Base-by-base conservation (phyloP, 2,329 filamentous ascomycete genomes). In the Alternaria arborescens region DNA sequence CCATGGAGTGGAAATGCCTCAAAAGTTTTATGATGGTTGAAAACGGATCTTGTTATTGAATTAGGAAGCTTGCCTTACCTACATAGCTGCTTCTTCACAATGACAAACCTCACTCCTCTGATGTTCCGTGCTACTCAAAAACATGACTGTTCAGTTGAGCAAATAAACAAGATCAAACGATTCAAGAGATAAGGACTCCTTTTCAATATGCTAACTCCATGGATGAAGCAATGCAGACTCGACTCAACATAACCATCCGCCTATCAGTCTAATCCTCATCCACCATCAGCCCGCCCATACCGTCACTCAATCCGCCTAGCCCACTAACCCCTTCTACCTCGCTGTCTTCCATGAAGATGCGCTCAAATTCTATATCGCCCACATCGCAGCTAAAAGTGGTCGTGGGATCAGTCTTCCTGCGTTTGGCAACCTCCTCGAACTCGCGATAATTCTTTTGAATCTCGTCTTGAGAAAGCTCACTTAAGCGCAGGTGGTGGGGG, bases 391-490 rank as follows among this genome's bases (percentile, higher is more conserved):
- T 6, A 6, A n/a, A 26, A 5, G n/a, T 22, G 26, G 24, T 10
- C 8, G 26, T n/a, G 12, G n/a, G 40, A 8, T 52, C 14, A 20
- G 11, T 30, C 53, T 18, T 18, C 40, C 55, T 67, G 28, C 44
- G 43, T 7, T 24, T 26, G 16, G 59, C 63, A 28, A 32, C 36
- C 51, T 58, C 47, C n/a, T 55, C 38, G 11, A 71, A 69, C 24
- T 66, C 66, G 7, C 36, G 36, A 32, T 68, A 70, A 30, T 70
- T 71, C 22, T 50, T 44, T 42, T 61, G 51, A 20, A 69, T 69
- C 41, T 64, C 61, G 40, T 53, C 50, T 32, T 70, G 60, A 2
- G 55, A 53, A 8, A 64, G 53, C 10, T 60, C 47, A 26, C 50
- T 36, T 22, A 16, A 42, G 54, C 8, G 34, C 42, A 7, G 18